These are phyloP conservation scores for Cicer cuneatum DNA, from an alignment of 306 rosid species.

Conservation along the genomic window DNA sequence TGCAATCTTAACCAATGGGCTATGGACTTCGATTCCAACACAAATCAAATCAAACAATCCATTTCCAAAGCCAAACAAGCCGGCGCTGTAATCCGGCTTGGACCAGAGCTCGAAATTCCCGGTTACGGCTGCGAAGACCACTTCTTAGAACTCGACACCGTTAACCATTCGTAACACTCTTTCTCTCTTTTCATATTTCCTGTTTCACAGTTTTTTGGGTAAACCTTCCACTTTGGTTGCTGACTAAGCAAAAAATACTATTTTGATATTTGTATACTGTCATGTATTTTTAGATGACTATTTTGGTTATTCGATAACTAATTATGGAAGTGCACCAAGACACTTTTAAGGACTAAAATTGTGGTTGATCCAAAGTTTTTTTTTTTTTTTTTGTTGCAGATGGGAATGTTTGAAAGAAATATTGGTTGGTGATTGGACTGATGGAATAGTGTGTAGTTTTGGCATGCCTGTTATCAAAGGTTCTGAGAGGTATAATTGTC, in stretches of 20 bases:
- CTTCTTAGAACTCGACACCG: constrained; percentile 91
- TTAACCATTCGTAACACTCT: constrained; percentile 67
- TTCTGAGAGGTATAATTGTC: constrained; percentile 92
- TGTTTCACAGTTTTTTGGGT: neutral
- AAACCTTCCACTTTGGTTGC: too few relatives aligned
- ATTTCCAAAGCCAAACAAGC: constrained; percentile 66
- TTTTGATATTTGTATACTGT: too few relatives aligned
- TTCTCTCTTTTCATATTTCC: neutral
- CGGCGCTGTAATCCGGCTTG: constrained; percentile 83
- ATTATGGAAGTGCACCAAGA: too few relatives aligned
- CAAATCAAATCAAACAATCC: constrained; percentile 73
- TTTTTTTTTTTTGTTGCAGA: constrained; percentile 55
- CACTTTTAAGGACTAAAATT: too few relatives aligned
- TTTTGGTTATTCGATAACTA: too few relatives aligned
- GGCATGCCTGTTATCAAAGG: constrained; percentile 93
- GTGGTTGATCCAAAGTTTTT: too few relatives aligned
- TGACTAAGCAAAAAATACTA: too few relatives aligned
- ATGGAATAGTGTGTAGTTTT: constrained; percentile 85
- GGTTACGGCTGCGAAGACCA: constrained; percentile 99
- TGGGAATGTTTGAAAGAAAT: constrained; percentile 94
- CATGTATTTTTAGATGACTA: too few relatives aligned
- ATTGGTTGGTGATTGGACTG: constrained; percentile 84
- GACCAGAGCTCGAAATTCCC: constrained; percentile 94
- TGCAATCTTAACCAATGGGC: constrained; percentile 99
- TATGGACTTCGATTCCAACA: constrained; percentile 86